These are phyloP conservation scores for Pythium pyrilobum DNA, from an alignment of 352 stramenopile genomes.

Conservation along the genomic window DNA sequence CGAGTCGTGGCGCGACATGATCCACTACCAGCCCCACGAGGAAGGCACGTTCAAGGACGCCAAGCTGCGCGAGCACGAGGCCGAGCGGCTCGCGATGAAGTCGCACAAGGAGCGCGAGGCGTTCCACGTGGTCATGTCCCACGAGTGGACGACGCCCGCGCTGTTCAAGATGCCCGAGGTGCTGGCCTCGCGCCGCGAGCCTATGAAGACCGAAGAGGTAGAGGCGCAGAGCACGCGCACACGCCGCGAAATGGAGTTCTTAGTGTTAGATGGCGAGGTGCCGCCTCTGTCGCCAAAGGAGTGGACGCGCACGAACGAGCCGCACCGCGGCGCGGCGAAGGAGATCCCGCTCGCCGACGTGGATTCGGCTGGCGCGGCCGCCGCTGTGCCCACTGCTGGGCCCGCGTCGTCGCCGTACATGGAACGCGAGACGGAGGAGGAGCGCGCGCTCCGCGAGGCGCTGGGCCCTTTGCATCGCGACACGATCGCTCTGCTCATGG, in stretches of 20 bases:
- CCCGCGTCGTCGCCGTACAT: slow-evolving; percentile 1
- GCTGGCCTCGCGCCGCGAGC: slow-evolving; percentile 30
- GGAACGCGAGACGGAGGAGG: slow-evolving; percentile 39
- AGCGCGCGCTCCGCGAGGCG: slow-evolving; percentile 54
- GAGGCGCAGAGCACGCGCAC: slow-evolving; percentile 58
- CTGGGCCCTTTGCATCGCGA: slow-evolving; percentile 65
- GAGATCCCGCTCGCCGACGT: slow-evolving; percentile 72
- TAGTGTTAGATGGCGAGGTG: slow-evolving; percentile 77
- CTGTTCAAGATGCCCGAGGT: slow-evolving; percentile 56
- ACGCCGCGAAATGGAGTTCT: slow-evolving; percentile 77
- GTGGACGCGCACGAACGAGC: slow-evolving; percentile 67
- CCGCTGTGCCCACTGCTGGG: slow-evolving; percentile 10
- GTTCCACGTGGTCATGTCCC: slow-evolving; percentile 39
- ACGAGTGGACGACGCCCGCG: slow-evolving; percentile 66
- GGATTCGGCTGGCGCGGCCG: slow-evolving; percentile 6
- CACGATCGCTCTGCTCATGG: slow-evolving; percentile 66
- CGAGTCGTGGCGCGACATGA: slow-evolving; percentile 80
- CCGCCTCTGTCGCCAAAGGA: slow-evolving; percentile 72
- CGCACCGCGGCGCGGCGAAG: slow-evolving; percentile 44
- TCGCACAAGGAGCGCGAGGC: slow-evolving; percentile 55
- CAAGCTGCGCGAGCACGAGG: slow-evolving; percentile 80
- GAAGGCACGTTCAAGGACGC: slow-evolving; percentile 73
- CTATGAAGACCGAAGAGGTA: slow-evolving; percentile 53
- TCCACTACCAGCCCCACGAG: slow-evolving; percentile 57
- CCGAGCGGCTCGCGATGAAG: slow-evolving; percentile 59